Base-by-base conservation (phyloP, 352 stramenopile species). In the Sclerospora graminicola region DNA sequence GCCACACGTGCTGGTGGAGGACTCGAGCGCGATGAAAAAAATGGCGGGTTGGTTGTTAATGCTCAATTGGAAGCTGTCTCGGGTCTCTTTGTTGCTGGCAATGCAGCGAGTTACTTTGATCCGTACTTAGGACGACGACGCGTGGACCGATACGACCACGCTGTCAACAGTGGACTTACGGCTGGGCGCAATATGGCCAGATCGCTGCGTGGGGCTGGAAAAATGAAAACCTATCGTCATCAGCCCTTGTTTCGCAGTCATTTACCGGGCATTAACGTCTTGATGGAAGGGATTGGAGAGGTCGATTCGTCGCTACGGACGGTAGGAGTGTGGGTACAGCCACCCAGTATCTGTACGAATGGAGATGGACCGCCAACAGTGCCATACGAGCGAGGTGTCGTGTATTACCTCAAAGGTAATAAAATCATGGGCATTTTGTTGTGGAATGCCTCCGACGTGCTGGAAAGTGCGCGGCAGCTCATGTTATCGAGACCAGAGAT, bases 131-230 rank as follows among this genome's bases (percentile, higher is more conserved):
- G 86, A 0, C 58, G 85, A 14, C 66, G 87, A 6, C 79, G 88
- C n/a, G 80, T 96, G 14, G 85, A 95, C 45, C 66, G 79, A 5
- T 96, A 95, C 54, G 88, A 97, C 54, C 86, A 96, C 47, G 84
- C 85, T 1, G 82, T 97, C 11, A 97, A 97, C 66, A 92, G 74
- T 19, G 88, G 88, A 0, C 64, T 97, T 2, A 66, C 83, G 10
- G 88, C 86, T 1, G 86, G 84, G 1, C 62, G 83, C 20, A 95
- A 95, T 56, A 95, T 95, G 84, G 82, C 81, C 38, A 49, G 54
- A 28, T 77, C 67, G 19, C 53, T 76, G 8, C 55, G 46, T 5
- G 49, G 58, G 1, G 50, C 47, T 0, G 59, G 55, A 3, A 80
- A 82, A 32, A 82, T 92, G 69, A 82, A 86, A 51, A 59, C 84